These are phyloP conservation scores for Sporobolomyces pararoseus DNA, from an alignment of 768 basidiomycete genomes.

Conservation along the genomic window DNA sequence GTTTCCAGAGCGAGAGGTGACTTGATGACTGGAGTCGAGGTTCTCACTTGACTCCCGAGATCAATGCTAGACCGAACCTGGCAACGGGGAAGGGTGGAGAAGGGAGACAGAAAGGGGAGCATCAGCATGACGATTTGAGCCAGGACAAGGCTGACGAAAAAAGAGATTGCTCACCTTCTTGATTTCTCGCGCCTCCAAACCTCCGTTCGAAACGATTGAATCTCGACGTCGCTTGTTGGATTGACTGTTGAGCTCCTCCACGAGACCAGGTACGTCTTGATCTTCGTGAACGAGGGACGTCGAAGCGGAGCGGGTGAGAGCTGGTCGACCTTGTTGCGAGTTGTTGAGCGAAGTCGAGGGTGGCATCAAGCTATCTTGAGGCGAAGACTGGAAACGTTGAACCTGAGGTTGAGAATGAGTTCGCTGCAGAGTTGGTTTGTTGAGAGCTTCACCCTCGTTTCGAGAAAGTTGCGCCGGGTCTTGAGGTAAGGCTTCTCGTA, in stretches of 20 bases:
- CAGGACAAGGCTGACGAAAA: too few species aligned
- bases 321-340: neutral
- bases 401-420: slow-evolving; percentile 6
- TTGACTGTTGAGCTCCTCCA: neutral
- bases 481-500: too few species aligned
- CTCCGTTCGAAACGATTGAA: neutral
- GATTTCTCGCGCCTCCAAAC: neutral
- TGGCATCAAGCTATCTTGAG: neutral
- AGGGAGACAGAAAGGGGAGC: neutral
- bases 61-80: neutral
- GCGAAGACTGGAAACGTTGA: too few species aligned
- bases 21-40: neutral
- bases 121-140: too few species aligned
- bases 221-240: neutral
- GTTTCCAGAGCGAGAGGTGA: slow-evolving; percentile 10
- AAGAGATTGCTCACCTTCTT: slow-evolving; percentile 13
- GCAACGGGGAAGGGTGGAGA: neutral
- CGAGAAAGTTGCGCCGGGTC: too few species aligned
- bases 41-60: neutral
- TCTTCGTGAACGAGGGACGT: neutral
- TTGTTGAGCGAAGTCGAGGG: neutral
- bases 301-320: slow-evolving; percentile 1
- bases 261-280: neutral
- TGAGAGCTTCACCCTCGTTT: neutral
- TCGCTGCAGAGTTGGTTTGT: neutral